Percentiles rank a stretch among this genome's conserved stretches.
These are phyloP conservation scores for Ogataea glucozyma DNA, from an alignment of 805 yeast genomes.

Conservation along the genomic window DNA sequence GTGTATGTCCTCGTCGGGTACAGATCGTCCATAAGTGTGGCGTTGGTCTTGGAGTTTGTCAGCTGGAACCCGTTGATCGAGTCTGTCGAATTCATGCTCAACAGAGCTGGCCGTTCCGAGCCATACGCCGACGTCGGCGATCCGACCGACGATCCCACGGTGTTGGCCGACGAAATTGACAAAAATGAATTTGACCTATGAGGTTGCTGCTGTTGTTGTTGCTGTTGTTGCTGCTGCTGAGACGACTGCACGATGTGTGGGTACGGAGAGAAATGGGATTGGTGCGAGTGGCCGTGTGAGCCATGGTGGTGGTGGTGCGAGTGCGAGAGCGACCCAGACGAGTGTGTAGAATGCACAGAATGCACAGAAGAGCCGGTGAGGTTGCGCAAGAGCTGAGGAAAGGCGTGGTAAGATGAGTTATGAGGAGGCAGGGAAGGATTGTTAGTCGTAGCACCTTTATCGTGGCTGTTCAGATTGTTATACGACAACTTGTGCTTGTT, in stretches of 20 bases:
- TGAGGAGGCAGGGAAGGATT: conserved; percentile 5
- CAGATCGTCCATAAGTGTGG: conserved; percentile 36
- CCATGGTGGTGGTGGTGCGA: conserved; percentile 24
- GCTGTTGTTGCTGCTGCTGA: no score
- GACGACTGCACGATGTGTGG: conserved; percentile 20
- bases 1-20: conserved; percentile 36
- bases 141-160: conserved; percentile 25
- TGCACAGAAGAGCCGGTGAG: conserved; percentile 34
- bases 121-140: conserved; percentile 25
- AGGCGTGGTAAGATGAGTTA: conserved; percentile 15
- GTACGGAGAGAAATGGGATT: conserved; percentile 30
- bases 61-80: conserved; percentile 29
- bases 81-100: conserved; percentile 26
- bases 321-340: conserved; percentile 21
- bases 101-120: conserved; percentile 30
- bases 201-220: no score
- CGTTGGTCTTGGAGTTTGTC: conserved; percentile 35
- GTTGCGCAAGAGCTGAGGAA: conserved; percentile 22
- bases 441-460: conserved; percentile 11
- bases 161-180: conserved; percentile 30
- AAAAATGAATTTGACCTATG: conserved; percentile 28
- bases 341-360: no score
- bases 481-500: conserved; percentile 21
- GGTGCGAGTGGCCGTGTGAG: conserved; percentile 27
- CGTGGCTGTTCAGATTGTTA: conserved; percentile 25